Conservation (phyloP, 2,329 filamentous ascomycete genomes). For the Myriosclerotinia curreyana region DNA sequence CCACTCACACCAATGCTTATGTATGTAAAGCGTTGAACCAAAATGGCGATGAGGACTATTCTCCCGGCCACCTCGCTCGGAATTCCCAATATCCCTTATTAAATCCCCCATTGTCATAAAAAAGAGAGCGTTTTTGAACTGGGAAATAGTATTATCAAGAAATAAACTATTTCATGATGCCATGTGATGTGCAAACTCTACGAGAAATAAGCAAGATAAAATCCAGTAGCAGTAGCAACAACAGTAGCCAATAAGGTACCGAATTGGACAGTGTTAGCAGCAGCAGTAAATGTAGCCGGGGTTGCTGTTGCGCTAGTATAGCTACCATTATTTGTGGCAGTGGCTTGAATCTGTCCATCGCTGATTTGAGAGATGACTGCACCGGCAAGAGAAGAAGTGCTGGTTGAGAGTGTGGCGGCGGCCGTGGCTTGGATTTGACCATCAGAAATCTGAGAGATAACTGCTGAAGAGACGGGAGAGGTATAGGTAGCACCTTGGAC, state of each 20-base stretch:
- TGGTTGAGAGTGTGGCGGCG: not conserved
- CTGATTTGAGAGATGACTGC: slow-evolving; percentile 32
- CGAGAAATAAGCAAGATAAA: slow-evolving; percentile 22
- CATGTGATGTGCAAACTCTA: slow-evolving; percentile 11
- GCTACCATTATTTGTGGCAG: slow-evolving; percentile 9
- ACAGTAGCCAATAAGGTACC: not conserved
- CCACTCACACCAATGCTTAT: not conserved
- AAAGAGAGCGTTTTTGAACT: not conserved
- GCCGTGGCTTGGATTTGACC: slow-evolving; percentile 26
- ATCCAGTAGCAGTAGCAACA: slow-evolving; percentile 11
- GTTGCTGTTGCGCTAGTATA: slow-evolving; percentile 1
- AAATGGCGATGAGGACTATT: not conserved
- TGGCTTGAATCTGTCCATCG: slow-evolving; percentile 39
- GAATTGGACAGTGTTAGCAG: not conserved
- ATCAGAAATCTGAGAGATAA: slow-evolving; percentile 31
- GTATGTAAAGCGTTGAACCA: not conserved
- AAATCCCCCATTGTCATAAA: not conserved
- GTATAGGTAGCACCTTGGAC: slow-evolving; percentile 31
- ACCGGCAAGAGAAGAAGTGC: slow-evolving; percentile 5
- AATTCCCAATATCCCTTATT: not conserved
- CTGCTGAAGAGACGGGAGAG: slow-evolving; percentile 38
- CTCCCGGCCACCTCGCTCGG: not conserved
- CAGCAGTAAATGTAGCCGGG: not conserved
- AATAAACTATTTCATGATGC: not conserved
- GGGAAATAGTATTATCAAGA: slow-evolving; percentile 9